Percentiles rank a stretch among this genome's conserved stretches.
These are phyloP conservation scores for Silene coronaria DNA, from an alignment of 179 eudicot genomes.

Conservation along the genomic window DNA sequence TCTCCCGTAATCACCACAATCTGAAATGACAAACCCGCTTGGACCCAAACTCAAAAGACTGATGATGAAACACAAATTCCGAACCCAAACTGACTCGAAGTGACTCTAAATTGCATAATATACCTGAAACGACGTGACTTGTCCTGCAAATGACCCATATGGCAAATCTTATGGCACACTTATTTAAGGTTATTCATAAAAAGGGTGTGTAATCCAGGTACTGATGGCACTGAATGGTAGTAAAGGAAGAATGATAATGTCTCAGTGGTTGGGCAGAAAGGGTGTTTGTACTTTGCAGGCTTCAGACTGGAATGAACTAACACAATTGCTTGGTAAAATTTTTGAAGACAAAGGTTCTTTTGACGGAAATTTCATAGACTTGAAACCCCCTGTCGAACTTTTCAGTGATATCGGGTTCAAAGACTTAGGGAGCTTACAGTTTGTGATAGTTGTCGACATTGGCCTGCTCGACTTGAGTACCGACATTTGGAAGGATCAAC, in stretches of 20 bases:
- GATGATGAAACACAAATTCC: too few species aligned
- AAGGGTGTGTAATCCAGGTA: conserved; percentile 42
- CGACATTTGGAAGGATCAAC: conserved; percentile 77
- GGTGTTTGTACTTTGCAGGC: conserved; percentile 60
- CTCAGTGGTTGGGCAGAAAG: conserved; percentile 58
- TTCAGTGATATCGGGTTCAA: conserved; percentile 15
- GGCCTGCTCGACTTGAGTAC: conserved; percentile 72
- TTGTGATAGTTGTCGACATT: conserved; percentile 63
- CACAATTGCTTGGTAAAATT: conserved; percentile 38
- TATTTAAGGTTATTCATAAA: background rate
- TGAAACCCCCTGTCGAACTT: conserved; percentile 19
- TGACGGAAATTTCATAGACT: conserved; percentile 22
- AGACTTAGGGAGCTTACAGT: conserved; percentile 28
- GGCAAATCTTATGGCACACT: too few species aligned
- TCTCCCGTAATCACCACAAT: too few species aligned
- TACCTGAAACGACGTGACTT: too few species aligned
- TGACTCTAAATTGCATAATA: too few species aligned
- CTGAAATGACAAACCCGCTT: too few species aligned
- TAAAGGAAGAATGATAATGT: conserved; percentile 55
- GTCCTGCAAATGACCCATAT: too few species aligned
- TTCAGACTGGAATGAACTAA: conserved; percentile 87
- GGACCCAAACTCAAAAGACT: too few species aligned
- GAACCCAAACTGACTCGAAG: too few species aligned
- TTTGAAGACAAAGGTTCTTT: conserved; percentile 25
- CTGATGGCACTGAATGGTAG: conserved; percentile 71